Base-by-base conservation (phyloP, 2,329 filamentous ascomycete genomes). In the Geosmithia morbida region DNA sequence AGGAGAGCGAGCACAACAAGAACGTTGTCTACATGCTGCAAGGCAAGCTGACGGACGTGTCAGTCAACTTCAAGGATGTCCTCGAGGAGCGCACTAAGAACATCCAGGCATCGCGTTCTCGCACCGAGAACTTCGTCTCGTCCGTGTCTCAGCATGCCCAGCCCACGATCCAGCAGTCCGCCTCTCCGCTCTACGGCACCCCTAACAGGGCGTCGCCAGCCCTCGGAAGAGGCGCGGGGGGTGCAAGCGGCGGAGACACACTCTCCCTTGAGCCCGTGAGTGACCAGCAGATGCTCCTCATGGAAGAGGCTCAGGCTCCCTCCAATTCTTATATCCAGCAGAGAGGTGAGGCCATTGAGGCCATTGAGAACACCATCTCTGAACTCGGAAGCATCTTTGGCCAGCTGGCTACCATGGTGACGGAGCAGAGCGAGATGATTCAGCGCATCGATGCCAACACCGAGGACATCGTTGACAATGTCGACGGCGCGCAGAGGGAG, bases 361-460 rank as follows among this genome's bases (percentile, higher is more conserved):
- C 88, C 4, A 98, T 98, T 50, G 92, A 98, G 64, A 82, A 86
- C 55, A 98, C 92, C 1, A 98, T 98, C 55, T 81, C 79, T 52
- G 92, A 98, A 62, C 72, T 98, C 1, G 92, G 92, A 26, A 70
- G 70, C 46, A 96, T 96, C 51, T 97, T 97, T 61, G 87, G 88
- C 8, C 90, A 98, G 64, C 70, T 98, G 45, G 90, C 92, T 37
- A 82, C 87, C 54, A 97, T 98, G 92, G 92, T 98, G 29, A 87
- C 85, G 48, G 90, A 98, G 63, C 92, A 98, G 67, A 87, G 86
- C 51, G 92, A 96, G 66, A 94, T 95, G 84, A 94, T 98, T 54
- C 87, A 97, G 66, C 76, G 90, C 45, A 96, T 96, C 59, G 90
- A 97, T 58, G 90, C 90, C 53, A 96, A 97, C 64, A 96, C 90